Conservation (phyloP, 768 basidiomycete species). For the Pleurotus giganteus region DNA sequence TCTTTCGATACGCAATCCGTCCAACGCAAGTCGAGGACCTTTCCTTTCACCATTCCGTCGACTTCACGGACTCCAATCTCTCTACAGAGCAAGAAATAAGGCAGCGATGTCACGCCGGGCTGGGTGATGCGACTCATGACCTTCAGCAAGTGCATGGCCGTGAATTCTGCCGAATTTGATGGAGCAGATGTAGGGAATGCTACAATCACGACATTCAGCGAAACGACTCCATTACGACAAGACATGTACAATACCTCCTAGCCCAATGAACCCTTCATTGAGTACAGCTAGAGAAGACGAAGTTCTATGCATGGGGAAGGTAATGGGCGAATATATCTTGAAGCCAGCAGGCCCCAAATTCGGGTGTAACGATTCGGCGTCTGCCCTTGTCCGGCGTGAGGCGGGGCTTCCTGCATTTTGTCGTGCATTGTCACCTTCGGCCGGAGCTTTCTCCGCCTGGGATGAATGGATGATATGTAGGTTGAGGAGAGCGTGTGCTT, state of each 20-base stretch:
- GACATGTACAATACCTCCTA: not conserved
- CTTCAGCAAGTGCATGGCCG: slow-evolving; percentile 75
- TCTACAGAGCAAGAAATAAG: slow-evolving; percentile 80
- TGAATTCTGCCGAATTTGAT: slow-evolving; percentile 63
- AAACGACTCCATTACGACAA: not conserved
- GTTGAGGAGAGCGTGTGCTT: slow-evolving; percentile 81
- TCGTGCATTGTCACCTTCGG: slow-evolving; percentile 29
- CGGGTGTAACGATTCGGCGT: slow-evolving; percentile 53
- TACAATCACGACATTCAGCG: slow-evolving; percentile 2
- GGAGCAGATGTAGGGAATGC: slow-evolving; percentile 37
- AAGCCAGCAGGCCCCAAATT: slow-evolving; percentile 61
- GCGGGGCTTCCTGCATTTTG: slow-evolving; percentile 29
- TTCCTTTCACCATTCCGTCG: slow-evolving; percentile 80
- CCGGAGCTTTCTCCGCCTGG: slow-evolving; percentile 38
- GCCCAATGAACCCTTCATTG: not conserved
- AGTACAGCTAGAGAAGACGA: slow-evolving; percentile 7
- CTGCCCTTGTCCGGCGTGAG: slow-evolving; percentile 15
- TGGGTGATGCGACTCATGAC: slow-evolving; percentile 79
- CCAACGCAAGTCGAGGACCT: slow-evolving; percentile 76
- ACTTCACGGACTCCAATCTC: slow-evolving; percentile 83
- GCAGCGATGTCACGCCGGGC: slow-evolving; percentile 58
- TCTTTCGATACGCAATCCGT: slow-evolving; percentile 67
- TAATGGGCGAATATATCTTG: slow-evolving; percentile 52
- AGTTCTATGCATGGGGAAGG: slow-evolving; percentile 19
- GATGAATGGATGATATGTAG: slow-evolving; percentile 86